phyloP scores from a whole-genome alignment of 306 rosid species.

The Luffa acutangula region DNA sequence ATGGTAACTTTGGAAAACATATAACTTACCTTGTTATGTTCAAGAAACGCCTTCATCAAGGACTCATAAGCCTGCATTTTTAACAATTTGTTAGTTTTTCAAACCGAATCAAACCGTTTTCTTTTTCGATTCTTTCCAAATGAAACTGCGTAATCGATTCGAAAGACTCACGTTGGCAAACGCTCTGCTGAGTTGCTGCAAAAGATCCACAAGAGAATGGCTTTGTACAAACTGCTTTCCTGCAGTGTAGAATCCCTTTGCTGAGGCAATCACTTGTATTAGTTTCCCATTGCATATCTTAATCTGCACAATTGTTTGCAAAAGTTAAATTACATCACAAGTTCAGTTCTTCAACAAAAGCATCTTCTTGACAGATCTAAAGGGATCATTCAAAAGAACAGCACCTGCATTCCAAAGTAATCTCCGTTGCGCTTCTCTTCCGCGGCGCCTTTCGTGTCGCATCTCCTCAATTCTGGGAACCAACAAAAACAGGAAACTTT shows the following conservation, averaged over 20 bases:
- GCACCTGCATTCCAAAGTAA: constrained; percentile 72
- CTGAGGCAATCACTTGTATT: constrained; percentile 69
- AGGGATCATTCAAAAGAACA: neutral
- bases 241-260: constrained; percentile 69
- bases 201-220: constrained; percentile 85
- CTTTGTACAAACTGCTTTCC: constrained; percentile 62
- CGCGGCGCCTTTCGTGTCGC: constrained; percentile 28
- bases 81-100: neutral
- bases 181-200: constrained; percentile 86
- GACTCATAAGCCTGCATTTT: constrained; percentile 66
- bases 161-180: constrained; percentile 59
- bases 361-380: neutral
- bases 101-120: neutral
- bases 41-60: constrained; percentile 77
- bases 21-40: constrained; percentile 66
- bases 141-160: neutral
- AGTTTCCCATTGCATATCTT: constrained; percentile 85
- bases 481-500: neutral
- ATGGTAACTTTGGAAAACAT: neutral
- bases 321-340: neutral
- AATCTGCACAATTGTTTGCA: constrained; percentile 39
- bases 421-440: constrained; percentile 42
- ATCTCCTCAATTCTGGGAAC: constrained; percentile 51
- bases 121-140: neutral
- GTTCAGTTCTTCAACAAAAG: neutral